A percentile compares a stretch with the other conserved stretches of the same genome.
Evolutionary conservation across 257 asterid genomes (phyloP).

Genomic region (Solanum commersonii): DNA sequence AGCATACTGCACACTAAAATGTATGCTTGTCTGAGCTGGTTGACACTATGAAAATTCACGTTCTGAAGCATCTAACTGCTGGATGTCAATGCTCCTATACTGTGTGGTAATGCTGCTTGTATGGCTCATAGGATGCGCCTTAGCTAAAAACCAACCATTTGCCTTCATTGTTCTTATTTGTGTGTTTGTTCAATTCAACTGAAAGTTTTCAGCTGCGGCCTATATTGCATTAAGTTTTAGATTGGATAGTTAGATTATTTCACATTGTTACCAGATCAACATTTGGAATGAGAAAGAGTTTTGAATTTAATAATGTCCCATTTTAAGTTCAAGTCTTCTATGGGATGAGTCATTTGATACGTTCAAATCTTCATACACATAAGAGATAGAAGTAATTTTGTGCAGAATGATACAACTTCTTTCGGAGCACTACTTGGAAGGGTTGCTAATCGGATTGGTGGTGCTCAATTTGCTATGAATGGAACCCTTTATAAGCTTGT

Average conservation of each 20-base stretch:
- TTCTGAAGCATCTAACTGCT: too few species aligned
- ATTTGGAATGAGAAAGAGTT: neutral
- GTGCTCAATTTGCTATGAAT: conserved; percentile 11
- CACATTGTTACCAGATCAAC: too few species aligned
- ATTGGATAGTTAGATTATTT: too few species aligned
- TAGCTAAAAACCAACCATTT: too few species aligned
- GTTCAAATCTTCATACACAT: neutral
- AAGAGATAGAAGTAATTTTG: neutral
- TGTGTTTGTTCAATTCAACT: too few species aligned
- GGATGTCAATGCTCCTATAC: too few species aligned
- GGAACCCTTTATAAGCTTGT: conserved; percentile 11
- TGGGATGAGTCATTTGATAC: neutral
- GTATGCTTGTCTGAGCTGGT: neutral
- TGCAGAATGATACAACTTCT: conserved; percentile 8
- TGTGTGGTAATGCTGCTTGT: too few species aligned
- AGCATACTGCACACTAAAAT: neutral
- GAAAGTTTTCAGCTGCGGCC: too few species aligned
- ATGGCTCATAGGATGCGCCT: too few species aligned
- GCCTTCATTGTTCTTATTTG: too few species aligned
- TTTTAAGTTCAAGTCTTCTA: neutral
- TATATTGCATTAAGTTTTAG: too few species aligned
- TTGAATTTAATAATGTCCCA: neutral
- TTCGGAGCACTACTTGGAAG: conserved; percentile 25
- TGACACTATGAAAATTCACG: neutral
- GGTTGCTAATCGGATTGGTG: conserved; percentile 12